phyloP scores from a whole-genome alignment of 108 stramenopile genomes.

The Stephanodiscus triporus region DNA sequence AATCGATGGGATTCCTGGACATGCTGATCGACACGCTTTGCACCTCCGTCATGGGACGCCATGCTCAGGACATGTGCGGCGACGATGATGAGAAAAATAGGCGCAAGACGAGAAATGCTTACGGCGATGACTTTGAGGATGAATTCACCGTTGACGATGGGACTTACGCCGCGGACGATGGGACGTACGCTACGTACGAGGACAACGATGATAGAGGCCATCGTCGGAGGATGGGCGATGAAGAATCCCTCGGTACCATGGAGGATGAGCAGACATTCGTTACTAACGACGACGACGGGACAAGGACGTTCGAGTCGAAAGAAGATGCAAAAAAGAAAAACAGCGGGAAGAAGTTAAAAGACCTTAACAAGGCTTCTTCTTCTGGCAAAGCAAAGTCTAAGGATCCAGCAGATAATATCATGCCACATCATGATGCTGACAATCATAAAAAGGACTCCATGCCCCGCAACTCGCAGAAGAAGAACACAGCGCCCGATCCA shows the following conservation, averaged over 20 bases:
- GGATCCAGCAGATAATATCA: constrained; percentile 27
- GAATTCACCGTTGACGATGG: constrained; percentile 60
- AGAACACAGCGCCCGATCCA: constrained; percentile 1
- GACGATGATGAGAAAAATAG: constrained; percentile 11
- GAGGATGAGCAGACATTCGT: constrained; percentile 35
- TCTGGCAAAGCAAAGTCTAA: constrained; percentile 38
- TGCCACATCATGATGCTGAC: constrained; percentile 53
- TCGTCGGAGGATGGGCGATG: constrained; percentile 15
- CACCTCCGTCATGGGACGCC: constrained; percentile 67
- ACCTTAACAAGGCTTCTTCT: constrained; percentile 11
- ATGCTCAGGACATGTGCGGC: constrained; percentile 46
- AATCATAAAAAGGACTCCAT: constrained; percentile 9
- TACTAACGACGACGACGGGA: constrained; percentile 46
- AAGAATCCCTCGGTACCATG: constrained; percentile 14
- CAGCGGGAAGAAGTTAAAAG: constrained; percentile 18
- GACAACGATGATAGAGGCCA: constrained; percentile 17
- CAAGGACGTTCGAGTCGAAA: constrained; percentile 34
- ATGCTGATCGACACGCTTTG: constrained; percentile 87
- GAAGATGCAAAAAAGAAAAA: constrained; percentile 27
- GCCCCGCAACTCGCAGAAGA: constrained; percentile 1
- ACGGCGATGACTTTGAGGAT: constrained; percentile 59
- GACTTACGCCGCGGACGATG: constrained; percentile 55
- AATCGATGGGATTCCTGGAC: constrained; percentile 80
- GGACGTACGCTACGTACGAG: constrained; percentile 81
- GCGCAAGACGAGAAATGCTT: constrained; percentile 3